Conservation (phyloP, 495 filamentous ascomycete genomes). For the Xylaria flabelliformis region DNA sequence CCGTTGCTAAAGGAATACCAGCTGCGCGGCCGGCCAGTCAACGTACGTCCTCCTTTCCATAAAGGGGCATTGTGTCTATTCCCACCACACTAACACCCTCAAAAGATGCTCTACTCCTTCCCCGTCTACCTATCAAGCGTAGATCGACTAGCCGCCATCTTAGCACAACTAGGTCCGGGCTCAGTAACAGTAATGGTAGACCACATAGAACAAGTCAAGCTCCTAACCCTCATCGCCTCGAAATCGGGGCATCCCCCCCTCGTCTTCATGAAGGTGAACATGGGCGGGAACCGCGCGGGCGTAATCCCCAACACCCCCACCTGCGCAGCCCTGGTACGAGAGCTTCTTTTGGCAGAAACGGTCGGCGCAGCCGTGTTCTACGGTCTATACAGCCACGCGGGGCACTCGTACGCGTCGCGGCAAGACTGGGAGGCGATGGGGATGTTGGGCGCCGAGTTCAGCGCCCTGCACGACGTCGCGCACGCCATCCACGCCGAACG, state of each 20-base stretch:
- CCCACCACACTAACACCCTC: neutral
- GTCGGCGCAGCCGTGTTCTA: slow-evolving; percentile 53
- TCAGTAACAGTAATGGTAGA: slow-evolving; percentile 75
- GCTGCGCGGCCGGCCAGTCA: slow-evolving; percentile 56
- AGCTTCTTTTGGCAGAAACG: slow-evolving; percentile 50
- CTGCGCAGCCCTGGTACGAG: slow-evolving; percentile 59
- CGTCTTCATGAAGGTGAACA: slow-evolving; percentile 80
- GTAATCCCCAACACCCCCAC: slow-evolving; percentile 58
- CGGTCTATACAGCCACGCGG: slow-evolving; percentile 82
- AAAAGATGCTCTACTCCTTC: slow-evolving; percentile 76
- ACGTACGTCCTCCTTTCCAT: slow-evolving; percentile 52
- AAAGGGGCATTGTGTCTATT: neutral
- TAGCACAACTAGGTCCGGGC: slow-evolving; percentile 53
- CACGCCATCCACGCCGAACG: slow-evolving; percentile 39
- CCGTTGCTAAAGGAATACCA: slow-evolving; percentile 67
- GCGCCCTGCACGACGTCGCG: slow-evolving; percentile 59
- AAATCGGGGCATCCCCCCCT: slow-evolving; percentile 51
- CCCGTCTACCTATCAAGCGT: slow-evolving; percentile 70
- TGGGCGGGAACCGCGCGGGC: slow-evolving; percentile 78
- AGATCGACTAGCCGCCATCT: slow-evolving; percentile 61
- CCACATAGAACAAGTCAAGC: slow-evolving; percentile 65
- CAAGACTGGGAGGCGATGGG: slow-evolving; percentile 60
- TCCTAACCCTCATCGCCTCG: slow-evolving; percentile 48
- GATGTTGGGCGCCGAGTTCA: slow-evolving; percentile 66
- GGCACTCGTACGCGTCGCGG: slow-evolving; percentile 70